phyloP scores from a whole-genome alignment of 176 grass and related monocot species.

The Saccharum officinarum region DNA sequence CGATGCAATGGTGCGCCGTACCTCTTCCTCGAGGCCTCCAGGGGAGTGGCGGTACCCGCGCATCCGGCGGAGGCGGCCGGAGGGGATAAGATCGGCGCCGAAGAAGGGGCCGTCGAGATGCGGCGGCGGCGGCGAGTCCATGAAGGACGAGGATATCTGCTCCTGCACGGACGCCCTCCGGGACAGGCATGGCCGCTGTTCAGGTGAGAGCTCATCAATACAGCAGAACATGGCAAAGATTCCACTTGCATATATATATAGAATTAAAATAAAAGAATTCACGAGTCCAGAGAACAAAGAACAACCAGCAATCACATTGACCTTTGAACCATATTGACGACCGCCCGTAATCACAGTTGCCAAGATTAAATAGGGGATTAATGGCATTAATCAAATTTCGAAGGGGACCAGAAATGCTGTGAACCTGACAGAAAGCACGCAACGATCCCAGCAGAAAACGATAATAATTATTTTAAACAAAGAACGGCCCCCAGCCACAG shows the following conservation, averaged over 20 bases:
- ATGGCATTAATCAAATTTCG: not conserved
- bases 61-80: conserved; percentile 57
- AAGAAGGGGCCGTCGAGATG: conserved; percentile 56
- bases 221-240: conserved; percentile 37
- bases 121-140: conserved; percentile 59
- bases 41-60: conserved; percentile 81
- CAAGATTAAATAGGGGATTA: not conserved
- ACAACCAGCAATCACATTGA: not conserved
- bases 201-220: conserved; percentile 41
- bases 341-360: conserved; percentile 6
- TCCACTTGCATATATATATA: not conserved
- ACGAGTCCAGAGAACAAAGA: not conserved
- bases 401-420: not conserved
- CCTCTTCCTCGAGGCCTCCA: conserved; percentile 83
- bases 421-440: not conserved
- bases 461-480: not conserved
- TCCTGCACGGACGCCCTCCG: conserved; percentile 64
- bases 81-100: conserved; percentile 60
- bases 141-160: conserved; percentile 66
- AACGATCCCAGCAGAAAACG: not conserved
- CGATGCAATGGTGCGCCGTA: conserved; percentile 5
- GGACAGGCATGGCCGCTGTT: conserved; percentile 55
- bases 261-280: not conserved
- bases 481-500: not conserved
- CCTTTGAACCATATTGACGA: conserved; percentile 35